These are phyloP conservation scores for Paratrypanosoma confusum DNA, from an alignment of 208 protist species.

Conservation along the genomic window DNA sequence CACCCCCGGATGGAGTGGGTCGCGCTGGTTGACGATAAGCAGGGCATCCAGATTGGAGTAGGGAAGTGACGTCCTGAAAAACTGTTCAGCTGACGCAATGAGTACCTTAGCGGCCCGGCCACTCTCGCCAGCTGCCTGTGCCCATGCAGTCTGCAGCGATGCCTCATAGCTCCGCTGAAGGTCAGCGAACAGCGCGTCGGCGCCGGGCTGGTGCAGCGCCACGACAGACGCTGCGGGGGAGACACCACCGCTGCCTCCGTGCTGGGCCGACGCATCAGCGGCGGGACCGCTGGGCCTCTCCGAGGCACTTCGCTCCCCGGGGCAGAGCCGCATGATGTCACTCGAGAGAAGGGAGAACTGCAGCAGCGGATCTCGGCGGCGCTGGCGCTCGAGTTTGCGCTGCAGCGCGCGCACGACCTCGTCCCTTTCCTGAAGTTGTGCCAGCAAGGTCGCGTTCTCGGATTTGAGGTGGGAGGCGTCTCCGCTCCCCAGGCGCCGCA, in stretches of 20 bases:
- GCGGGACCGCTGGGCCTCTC: neutral
- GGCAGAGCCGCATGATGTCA: conserved; percentile 46
- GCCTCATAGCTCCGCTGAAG: conserved; percentile 33
- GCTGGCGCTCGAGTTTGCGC: conserved; percentile 71
- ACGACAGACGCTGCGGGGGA: neutral
- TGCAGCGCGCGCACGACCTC: conserved; percentile 61
- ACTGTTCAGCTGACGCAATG: conserved; percentile 36
- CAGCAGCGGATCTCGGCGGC: conserved; percentile 60
- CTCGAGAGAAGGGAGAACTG: conserved; percentile 79
- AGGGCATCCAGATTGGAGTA: conserved; percentile 60
- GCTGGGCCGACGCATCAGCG: too few relatives aligned
- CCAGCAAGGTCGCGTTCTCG: conserved; percentile 25
- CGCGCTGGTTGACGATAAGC: too few relatives aligned
- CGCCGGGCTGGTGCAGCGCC: conserved; percentile 28
- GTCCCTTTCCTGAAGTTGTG: conserved; percentile 42
- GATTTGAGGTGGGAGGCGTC: conserved; percentile 23
- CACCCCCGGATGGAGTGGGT: too few relatives aligned
- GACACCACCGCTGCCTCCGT: neutral
- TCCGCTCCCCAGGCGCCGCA: conserved; percentile 3
- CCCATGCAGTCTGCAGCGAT: conserved; percentile 41
- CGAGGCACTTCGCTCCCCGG: neutral
- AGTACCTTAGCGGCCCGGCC: conserved; percentile 26
- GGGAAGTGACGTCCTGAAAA: conserved; percentile 32
- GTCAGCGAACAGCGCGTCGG: conserved; percentile 35
- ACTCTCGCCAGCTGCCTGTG: conserved; percentile 13